Percentiles rank a stretch among this genome's conserved stretches.
These are phyloP conservation scores for Erodium trifolium DNA, from an alignment of 441 rosid genomes.

Conservation along the genomic window DNA sequence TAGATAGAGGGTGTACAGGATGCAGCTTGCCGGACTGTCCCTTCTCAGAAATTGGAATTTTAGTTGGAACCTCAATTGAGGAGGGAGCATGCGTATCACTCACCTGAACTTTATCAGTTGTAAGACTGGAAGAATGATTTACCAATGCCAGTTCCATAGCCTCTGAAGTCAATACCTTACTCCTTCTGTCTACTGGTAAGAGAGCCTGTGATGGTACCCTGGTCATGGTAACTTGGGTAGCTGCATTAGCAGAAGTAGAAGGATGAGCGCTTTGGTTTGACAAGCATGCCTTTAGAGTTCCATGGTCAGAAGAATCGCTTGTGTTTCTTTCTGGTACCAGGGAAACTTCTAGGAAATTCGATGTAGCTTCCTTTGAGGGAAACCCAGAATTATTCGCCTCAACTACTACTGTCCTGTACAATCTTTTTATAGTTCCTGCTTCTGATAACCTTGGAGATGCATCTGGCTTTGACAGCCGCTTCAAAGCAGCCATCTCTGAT, in stretches of 20 bases:
- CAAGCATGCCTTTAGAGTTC: slow-evolving; percentile 25
- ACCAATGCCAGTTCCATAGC: slow-evolving; percentile 15
- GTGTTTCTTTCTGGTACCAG: slow-evolving; percentile 44
- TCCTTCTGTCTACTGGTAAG: slow-evolving; percentile 19
- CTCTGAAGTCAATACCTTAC: slow-evolving; percentile 25
- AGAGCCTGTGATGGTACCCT: slow-evolving; percentile 24
- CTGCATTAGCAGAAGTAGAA: slow-evolving; percentile 20
- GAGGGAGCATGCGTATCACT: slow-evolving; percentile 14
- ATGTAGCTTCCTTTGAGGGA: slow-evolving; percentile 34
- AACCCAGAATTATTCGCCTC: slow-evolving; percentile 47
- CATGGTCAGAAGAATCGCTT: slow-evolving; percentile 22
- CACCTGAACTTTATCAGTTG: slow-evolving; percentile 19
- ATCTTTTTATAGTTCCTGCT: slow-evolving; percentile 50
- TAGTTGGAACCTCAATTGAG: slow-evolving; percentile 20
- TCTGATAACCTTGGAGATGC: slow-evolving; percentile 42
- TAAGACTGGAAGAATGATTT: slow-evolving; percentile 24
- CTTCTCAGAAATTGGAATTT: slow-evolving; percentile 21
- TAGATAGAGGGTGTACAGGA: slow-evolving; percentile 22
- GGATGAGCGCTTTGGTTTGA: slow-evolving; percentile 22
- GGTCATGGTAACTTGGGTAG: slow-evolving; percentile 12
- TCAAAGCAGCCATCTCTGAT: slow-evolving; percentile 79
- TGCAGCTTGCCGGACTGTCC: slow-evolving; percentile 32
- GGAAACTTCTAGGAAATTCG: slow-evolving; percentile 52
- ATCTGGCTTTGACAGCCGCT: slow-evolving; percentile 42
- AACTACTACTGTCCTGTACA: slow-evolving; percentile 56